Conservation (phyloP, 192 early-diverging fungal genomes). For the Coemansia furcata region DNA sequence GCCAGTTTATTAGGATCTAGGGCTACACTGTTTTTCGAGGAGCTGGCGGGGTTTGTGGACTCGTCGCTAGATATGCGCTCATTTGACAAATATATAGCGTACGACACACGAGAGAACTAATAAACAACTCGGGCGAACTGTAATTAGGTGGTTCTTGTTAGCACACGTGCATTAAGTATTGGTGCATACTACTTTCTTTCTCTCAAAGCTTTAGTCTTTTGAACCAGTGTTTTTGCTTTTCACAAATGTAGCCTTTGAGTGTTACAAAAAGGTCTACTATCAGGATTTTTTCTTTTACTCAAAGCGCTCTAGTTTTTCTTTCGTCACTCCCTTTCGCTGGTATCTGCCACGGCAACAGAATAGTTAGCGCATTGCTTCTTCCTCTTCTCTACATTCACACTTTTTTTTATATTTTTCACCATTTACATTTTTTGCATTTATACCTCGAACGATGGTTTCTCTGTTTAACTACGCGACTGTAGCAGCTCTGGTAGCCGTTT, state of each 20-base stretch:
- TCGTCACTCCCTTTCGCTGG: neutral
- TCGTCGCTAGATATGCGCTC: slow-evolving; percentile 24
- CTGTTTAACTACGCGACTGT: neutral
- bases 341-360: neutral
- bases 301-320: neutral
- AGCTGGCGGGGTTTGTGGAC: slow-evolving; percentile 28
- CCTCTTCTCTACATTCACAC: neutral
- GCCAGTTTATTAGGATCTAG: slow-evolving; percentile 7
- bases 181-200: neutral
- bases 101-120: slow-evolving; percentile 9
- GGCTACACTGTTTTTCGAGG: slow-evolving; percentile 15
- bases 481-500: neutral
- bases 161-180: neutral
- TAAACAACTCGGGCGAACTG: neutral
- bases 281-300: neutral
- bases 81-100: slow-evolving; percentile 34
- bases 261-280: neutral
- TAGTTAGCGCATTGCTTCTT: neutral
- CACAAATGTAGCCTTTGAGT: neutral
- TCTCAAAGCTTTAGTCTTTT: neutral
- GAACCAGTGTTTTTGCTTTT: neutral
- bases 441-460: neutral
- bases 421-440: neutral
- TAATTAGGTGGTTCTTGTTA: neutral
- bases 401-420: neutral